Evolutionary conservation across 192 early-diverging fungal species (phyloP).

Genomic region (Geosiphon pyriformis): DNA sequence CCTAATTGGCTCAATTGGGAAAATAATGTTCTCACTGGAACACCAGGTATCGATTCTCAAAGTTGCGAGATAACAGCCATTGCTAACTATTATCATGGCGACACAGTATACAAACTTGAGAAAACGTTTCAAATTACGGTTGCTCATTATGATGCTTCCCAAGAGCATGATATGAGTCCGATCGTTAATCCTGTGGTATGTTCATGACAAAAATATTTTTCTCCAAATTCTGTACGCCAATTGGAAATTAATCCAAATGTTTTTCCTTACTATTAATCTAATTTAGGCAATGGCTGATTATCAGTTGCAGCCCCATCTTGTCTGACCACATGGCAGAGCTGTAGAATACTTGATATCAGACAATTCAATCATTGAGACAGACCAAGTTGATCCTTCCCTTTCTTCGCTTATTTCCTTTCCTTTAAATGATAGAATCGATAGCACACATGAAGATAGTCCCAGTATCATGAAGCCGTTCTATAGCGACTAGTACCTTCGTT

Average conservation of each 20-base stretch:
- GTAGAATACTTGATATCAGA: too few species aligned
- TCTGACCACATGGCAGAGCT: constrained; percentile 7
- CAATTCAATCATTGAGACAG: too few species aligned
- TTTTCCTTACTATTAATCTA: not conserved
- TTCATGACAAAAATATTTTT: not conserved
- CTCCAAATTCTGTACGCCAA: not conserved
- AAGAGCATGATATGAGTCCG: constrained; percentile 35
- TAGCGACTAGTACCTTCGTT: too few species aligned
- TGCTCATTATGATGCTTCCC: constrained; percentile 30
- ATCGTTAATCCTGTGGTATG: constrained; percentile 15
- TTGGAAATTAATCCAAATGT: not conserved
- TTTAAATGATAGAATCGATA: too few species aligned
- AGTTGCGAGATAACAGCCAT: constrained; percentile 57
- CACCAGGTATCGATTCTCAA: constrained; percentile 50
- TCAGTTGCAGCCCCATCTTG: constrained; percentile 18
- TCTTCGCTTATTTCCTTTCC: too few species aligned
- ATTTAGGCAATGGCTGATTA: constrained; percentile 26
- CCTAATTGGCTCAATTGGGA: constrained; percentile 73
- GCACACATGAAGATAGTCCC: too few species aligned
- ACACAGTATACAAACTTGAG: constrained; percentile 36
- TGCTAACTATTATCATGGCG: constrained; percentile 62
- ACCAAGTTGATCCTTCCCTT: too few species aligned
- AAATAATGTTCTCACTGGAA: constrained; percentile 60
- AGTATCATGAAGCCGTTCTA: too few species aligned
- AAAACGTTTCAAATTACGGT: constrained; percentile 39